Conservation (phyloP, 23 red algal species). For the Agarophyton chilense region DNA sequence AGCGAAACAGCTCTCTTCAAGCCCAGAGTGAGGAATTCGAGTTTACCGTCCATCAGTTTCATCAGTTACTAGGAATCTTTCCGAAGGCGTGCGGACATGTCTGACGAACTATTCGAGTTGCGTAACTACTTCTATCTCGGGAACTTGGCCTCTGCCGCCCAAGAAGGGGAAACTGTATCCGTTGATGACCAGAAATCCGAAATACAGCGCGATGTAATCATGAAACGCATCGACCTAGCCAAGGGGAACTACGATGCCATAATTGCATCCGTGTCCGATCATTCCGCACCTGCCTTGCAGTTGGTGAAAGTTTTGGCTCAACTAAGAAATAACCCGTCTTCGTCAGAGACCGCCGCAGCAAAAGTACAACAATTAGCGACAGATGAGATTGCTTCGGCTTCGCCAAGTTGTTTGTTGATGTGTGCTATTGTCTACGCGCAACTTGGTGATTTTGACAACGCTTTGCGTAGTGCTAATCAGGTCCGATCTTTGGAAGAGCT, state of each 20-base stretch:
- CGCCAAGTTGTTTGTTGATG: constrained; percentile 52
- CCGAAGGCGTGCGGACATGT: too few species aligned
- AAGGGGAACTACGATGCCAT: constrained; percentile 71
- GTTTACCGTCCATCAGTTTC: too few species aligned
- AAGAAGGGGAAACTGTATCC: constrained; percentile 69
- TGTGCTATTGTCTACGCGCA: constrained; percentile 68
- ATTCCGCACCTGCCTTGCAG: constrained; percentile 39
- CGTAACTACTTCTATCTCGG: constrained; percentile 91
- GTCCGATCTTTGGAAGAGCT: constrained; percentile 60
- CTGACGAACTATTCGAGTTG: constrained; percentile 87
- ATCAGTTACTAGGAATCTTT: too few species aligned
- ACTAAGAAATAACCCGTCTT: constrained; percentile 33
- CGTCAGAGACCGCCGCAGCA: neutral
- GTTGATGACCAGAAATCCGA: constrained; percentile 28
- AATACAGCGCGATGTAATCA: constrained; percentile 73
- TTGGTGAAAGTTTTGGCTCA: constrained; percentile 46
- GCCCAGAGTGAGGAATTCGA: too few species aligned
- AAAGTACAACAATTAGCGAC: neutral
- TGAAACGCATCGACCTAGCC: constrained; percentile 73
- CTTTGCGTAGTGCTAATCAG: constrained; percentile 53
- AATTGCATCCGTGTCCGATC: constrained; percentile 33
- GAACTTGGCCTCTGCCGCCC: constrained; percentile 73
- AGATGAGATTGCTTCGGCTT: constrained; percentile 43
- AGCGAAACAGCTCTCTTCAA: too few species aligned
- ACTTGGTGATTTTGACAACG: constrained; percentile 69